phyloP scores from a whole-genome alignment of 306 rosid genomes.

The Ochetophila trinervis region DNA sequence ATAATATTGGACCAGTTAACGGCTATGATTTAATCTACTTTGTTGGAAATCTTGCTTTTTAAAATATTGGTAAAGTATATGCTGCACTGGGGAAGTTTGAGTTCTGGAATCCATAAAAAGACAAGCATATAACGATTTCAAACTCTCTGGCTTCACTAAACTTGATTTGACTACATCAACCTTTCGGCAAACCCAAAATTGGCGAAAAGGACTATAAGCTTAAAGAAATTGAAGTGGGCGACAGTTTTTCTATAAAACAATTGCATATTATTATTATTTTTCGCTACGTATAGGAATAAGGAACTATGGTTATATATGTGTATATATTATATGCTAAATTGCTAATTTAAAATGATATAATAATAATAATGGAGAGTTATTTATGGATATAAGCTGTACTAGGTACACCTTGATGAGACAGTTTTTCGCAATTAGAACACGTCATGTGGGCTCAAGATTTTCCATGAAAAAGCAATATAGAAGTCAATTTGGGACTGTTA shows the following conservation, averaged over 20 bases:
- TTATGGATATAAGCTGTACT: too few relatives aligned
- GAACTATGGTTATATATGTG: too few relatives aligned
- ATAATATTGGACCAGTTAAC: neutral
- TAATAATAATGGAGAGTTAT: too few relatives aligned
- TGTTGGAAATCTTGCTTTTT: neutral
- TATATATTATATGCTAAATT: too few relatives aligned
- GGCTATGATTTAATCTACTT: neutral
- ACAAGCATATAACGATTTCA: neutral
- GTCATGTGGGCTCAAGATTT: too few relatives aligned
- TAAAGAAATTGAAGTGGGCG: neutral
- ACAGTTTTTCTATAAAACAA: neutral
- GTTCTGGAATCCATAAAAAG: neutral
- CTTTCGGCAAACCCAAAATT: constrained; percentile 3
- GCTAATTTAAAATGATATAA: too few relatives aligned
- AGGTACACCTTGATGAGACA: too few relatives aligned
- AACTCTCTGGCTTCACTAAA: neutral
- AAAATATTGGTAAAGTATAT: constrained; percentile 1
- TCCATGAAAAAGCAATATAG: too few relatives aligned
- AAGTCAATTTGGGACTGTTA: too few relatives aligned
- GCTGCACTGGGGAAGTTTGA: constrained; percentile 2
- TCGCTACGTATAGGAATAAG: too few relatives aligned
- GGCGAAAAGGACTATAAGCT: neutral
- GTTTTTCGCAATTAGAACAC: too few relatives aligned
- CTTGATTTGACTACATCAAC: neutral
- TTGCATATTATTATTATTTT: neutral